Conservation (phyloP, 2,329 filamentous ascomycete genomes). For the Aspergillus fijiensis region DNA sequence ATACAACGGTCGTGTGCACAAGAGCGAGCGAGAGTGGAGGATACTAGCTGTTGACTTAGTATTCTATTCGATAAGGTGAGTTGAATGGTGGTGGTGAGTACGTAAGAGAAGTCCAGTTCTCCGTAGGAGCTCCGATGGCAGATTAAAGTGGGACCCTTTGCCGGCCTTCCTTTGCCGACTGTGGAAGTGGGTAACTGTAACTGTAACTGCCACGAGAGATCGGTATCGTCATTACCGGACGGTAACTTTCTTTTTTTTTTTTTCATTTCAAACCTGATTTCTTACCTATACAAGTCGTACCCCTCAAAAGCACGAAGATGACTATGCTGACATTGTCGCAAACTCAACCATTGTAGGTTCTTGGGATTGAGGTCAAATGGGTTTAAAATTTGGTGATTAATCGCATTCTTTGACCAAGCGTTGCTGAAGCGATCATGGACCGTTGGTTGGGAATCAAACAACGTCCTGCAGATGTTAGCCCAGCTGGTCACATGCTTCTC, state of each 20-base stretch:
- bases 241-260: background rate
- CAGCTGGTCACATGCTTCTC: background rate
- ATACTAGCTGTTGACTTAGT: background rate
- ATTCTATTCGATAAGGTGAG: background rate
- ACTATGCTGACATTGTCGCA: background rate
- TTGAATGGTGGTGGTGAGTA: background rate
- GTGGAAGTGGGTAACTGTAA: background rate
- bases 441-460: background rate
- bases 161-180: background rate
- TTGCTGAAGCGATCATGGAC: background rate
- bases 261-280: background rate
- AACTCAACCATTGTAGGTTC: background rate
- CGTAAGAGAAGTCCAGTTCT: background rate
- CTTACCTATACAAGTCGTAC: background rate
- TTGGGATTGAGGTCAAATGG: too few species aligned
- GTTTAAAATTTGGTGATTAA: too few species aligned
- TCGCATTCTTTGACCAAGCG: background rate
- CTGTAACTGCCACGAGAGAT: background rate
- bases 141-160: background rate
- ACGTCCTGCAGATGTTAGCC: background rate
- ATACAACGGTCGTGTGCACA: slow-evolving; percentile 8
- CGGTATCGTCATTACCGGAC: background rate
- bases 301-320: background rate
- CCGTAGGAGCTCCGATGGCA: slow-evolving; percentile 6
- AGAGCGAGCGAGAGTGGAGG: background rate